phyloP scores from a whole-genome alignment of 306 rosid genomes.

The Inga laurina region DNA sequence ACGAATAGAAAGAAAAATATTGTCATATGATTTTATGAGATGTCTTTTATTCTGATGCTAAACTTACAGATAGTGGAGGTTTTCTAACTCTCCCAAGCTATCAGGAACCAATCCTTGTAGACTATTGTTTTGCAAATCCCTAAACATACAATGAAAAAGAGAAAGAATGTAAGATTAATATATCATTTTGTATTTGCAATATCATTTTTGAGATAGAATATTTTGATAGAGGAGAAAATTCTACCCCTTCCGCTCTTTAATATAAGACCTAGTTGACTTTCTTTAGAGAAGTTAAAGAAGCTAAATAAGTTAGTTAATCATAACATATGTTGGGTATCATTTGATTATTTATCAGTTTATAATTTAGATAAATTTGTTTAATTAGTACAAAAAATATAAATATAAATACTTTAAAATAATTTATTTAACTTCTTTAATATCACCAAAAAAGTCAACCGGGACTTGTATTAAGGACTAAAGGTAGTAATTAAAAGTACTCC shows the following conservation, averaged over 20 bases:
- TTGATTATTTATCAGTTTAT: no score
- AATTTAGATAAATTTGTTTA: no score
- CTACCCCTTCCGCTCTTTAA: not conserved
- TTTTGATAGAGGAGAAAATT: not conserved
- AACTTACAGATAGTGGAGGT: conserved; percentile 81
- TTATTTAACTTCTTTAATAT: no score
- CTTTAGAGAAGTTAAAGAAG: no score
- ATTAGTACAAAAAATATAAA: no score
- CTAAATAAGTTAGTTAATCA: no score
- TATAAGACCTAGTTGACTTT: no score
- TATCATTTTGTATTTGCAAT: not conserved
- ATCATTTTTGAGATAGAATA: conserved; percentile 2
- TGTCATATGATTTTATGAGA: conserved; percentile 1
- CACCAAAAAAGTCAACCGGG: no score
- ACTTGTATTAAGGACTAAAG: no score
- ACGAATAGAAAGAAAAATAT: not conserved
- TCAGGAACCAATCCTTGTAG: conserved; percentile 79
- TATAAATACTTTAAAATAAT: no score
- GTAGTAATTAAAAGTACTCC: no score
- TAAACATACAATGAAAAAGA: conserved; percentile 23
- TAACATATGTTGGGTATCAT: no score
- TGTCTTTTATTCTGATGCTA: not conserved
- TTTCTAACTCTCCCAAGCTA: conserved; percentile 80
- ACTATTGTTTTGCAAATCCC: conserved; percentile 85
- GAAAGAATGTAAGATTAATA: conserved; percentile 17